Percentiles rank a stretch among this genome's conserved stretches.
Conservation (phyloP, 129 eudicot species). For the Escallonia rubra region DNA sequence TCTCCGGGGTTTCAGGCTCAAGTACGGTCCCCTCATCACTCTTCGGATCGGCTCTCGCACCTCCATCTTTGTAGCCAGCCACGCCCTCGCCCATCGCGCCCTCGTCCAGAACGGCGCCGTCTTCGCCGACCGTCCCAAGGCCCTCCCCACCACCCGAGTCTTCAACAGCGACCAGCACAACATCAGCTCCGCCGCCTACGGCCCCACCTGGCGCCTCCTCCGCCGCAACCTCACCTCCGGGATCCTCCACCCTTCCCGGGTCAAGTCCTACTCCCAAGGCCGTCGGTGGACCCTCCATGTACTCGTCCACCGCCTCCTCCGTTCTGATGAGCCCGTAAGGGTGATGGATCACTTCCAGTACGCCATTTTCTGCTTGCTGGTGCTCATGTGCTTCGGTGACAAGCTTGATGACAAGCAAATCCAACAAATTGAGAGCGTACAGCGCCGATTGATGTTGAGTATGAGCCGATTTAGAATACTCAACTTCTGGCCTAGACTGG, state of each 20-base stretch:
- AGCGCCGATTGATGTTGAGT: conserved; percentile 20
- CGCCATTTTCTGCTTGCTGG: conserved; percentile 58
- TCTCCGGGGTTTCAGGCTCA: not conserved
- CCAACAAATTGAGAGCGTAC: conserved; percentile 31
- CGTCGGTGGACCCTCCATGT: conserved; percentile 37
- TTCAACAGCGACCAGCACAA: not conserved
- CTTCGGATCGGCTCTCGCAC: not conserved
- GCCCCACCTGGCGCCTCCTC: conserved; percentile 39
- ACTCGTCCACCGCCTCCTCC: conserved; percentile 12
- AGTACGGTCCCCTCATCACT: conserved; percentile 13
- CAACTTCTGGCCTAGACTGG: conserved; percentile 35
- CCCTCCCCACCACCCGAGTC: too few relatives aligned
- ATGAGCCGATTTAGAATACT: conserved; percentile 27
- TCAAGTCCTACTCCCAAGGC: conserved; percentile 31
- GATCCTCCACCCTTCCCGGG: conserved; percentile 37
- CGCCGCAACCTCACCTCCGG: conserved; percentile 49
- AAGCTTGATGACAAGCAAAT: conserved; percentile 40
- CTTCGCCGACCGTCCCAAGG: not conserved
- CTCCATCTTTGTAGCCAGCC: not conserved
- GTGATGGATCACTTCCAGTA: conserved; percentile 49
- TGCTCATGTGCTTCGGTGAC: conserved; percentile 71
- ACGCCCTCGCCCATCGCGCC: too few relatives aligned
- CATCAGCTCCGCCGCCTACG: too few relatives aligned
- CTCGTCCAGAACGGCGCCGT: too few relatives aligned
- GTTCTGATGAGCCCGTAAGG: conserved; percentile 12